phyloP scores from a whole-genome alignment of 2,329 filamentous ascomycete genomes.

The Mollisiaceae sp. region DNA sequence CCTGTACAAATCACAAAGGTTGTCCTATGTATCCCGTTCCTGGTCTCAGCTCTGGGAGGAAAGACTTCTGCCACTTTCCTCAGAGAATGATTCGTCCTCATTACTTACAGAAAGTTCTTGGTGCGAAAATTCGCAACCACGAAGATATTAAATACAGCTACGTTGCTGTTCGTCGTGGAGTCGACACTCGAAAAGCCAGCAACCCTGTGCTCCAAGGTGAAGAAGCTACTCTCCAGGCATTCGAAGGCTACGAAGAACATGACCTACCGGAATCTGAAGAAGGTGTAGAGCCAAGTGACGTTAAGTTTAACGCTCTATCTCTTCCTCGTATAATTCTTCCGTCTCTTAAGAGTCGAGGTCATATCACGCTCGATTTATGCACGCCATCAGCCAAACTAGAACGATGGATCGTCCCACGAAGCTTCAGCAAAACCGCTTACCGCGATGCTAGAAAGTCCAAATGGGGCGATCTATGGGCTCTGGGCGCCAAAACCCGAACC shows the following conservation, averaged over 20 bases:
- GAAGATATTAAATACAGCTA: constrained; percentile 94
- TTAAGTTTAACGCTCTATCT: constrained; percentile 59
- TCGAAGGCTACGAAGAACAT: constrained; percentile 70
- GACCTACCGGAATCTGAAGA: constrained; percentile 38
- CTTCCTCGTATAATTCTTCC: constrained; percentile 80
- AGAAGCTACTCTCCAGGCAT: constrained; percentile 67
- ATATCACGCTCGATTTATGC: constrained; percentile 90
- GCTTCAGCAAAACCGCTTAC: constrained; percentile 81
- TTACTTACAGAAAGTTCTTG: constrained; percentile 80
- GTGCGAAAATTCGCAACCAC: constrained; percentile 74
- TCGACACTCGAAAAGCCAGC: constrained; percentile 51
- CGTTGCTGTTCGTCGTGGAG: constrained; percentile 80
- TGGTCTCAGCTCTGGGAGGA: constrained; percentile 74
- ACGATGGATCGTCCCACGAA: constrained; percentile 89
- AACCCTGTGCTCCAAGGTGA: constrained; percentile 54
- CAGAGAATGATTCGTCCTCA: constrained; percentile 86
- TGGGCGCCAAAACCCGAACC: constrained; percentile 87
- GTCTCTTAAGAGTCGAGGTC: constrained; percentile 85
- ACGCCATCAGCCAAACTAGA: constrained; percentile 85
- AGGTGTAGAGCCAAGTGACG: constrained; percentile 28
- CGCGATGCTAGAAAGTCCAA: constrained; percentile 87
- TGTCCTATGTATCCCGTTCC: constrained; percentile 87
- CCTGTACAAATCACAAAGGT: constrained; percentile 85
- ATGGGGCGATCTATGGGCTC: constrained; percentile 96
- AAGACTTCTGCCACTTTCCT: constrained; percentile 89